Base-by-base conservation (phyloP, 78 protist genomes). In the Cavenderia fasciculata region DNA sequence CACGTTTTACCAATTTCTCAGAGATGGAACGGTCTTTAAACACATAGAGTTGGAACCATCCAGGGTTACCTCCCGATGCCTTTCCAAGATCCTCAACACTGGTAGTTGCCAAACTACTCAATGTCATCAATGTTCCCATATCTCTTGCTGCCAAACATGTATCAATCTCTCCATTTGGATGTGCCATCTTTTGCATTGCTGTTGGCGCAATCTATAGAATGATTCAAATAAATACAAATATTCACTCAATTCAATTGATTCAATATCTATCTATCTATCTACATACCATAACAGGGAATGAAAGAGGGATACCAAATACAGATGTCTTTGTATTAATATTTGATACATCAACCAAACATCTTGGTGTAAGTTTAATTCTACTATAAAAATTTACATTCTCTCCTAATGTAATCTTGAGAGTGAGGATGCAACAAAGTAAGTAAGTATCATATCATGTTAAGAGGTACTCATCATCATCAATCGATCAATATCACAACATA, bases 1-100 rank as follows among this genome's bases (percentile, higher is more conserved):
- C 97, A 7, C 94, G 52, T 23, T 59, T 49, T 0, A 95, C 79
- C 23, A 95, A 44, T 11, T 68, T 43, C 52, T 36, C 84, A 11
- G 96, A 92, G 14, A 82, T n/a, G 1, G 12, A 51, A 31, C 95
- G 82, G 27, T 94, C 89, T 59, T 69, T 47, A 61, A 86, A 86
- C 11, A 94, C 94, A 51, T 95, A 95, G 29, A 95, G 85, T 61
- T 95, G 97, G 25, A 90, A 78, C 93, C 93, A 94, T 4, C 90
- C 85, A 29, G 77, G 70, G 14, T 57, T 74, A 31, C 72, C 85
- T 11, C 47, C 41, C 0, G 77, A 27, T 11, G 38, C 62, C 7
- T 43, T 31, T 49, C 78, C 71, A 0, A 95, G 71, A 0, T 90
- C 96, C 59, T 95, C 97, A 2, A 95, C 63, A 8, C 66, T 27